Evolutionary conservation across 2,329 filamentous ascomycete genomes (phyloP), one percentile per base, ranked within the genome.

Genomic region (Lecanicillium sp.): DNA sequence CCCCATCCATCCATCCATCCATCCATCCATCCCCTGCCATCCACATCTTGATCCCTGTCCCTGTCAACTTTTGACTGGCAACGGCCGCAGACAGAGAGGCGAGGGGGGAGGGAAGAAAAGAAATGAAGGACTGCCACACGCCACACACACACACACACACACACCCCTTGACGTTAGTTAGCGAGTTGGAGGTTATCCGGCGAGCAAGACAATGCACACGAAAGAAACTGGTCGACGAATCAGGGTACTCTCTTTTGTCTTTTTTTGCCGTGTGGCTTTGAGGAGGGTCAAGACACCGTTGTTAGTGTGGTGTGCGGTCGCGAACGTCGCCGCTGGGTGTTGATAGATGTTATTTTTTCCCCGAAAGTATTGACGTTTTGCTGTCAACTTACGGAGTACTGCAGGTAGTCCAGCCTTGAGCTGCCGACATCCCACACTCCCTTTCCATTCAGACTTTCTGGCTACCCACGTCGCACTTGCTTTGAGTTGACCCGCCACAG

Each of bases 101-200:
- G 17, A 26, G 32, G 5, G 24, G 38, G 30, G 26, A 7, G 24
- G 19, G 24, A 30, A 11, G 24, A 23, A 49, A 42, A 2, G 33
- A 49, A 49, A 49, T 49, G 46, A 49, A 49, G 46, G 46, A 49
- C 46, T 49, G 17, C 39, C 46, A 39, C 46, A 49, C 46, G 24
- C 46, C 32, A 43, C 39, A 37, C 46, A n/a, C n/a, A n/a, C n/a
- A 26, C 39, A 29, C 39, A n/a, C n/a, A n/a, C n/a, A n/a, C n/a
- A 26, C 39, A 29, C 39, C 41, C 46, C 17, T 11, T 24, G 7
- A 44, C 37, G 46, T 32, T 24, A 32, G 20, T 20, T 49, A 17
- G 15, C 19, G 37, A 38, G 33, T 21, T 30, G 43, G 33, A 43
- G 46, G 46, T 43, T 49, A 47, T 48, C 37, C 45, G 44, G 45